phyloP scores from a whole-genome alignment of 805 yeast genomes.

The Danielozyma ontarioensis region DNA sequence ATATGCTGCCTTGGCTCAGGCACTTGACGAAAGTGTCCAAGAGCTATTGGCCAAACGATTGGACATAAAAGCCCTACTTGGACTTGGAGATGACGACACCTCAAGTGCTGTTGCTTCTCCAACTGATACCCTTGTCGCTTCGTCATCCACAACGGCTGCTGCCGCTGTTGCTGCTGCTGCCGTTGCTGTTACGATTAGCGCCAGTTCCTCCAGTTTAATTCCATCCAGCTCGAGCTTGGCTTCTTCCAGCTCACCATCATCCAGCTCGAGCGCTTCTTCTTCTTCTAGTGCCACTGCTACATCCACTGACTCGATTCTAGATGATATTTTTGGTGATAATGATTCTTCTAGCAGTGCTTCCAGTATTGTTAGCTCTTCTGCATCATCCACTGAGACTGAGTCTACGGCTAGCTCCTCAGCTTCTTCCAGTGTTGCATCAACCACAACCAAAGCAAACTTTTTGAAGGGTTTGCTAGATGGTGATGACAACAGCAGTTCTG shows the following conservation, averaged over 20 bases:
- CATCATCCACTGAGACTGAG: no score
- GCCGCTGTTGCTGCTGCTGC: constrained; percentile 1
- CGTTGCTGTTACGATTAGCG: background rate
- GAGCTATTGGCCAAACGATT: no score
- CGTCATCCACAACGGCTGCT: constrained; percentile 1
- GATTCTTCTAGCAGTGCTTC: constrained; percentile 1
- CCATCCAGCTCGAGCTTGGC: background rate
- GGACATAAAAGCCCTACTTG: background rate
- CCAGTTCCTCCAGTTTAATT: background rate
- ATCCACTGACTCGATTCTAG: background rate
- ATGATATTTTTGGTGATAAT: no score
- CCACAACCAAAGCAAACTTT: no score
- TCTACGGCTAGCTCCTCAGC: no score
- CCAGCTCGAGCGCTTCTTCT: background rate
- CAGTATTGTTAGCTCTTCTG: background rate
- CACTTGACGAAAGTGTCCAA: background rate
- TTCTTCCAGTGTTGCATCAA: no score
- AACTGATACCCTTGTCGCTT: constrained; percentile 1
- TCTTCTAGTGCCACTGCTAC: constrained; percentile 1
- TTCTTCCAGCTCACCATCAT: constrained; percentile 1
- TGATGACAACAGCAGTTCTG: no score
- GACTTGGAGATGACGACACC: background rate
- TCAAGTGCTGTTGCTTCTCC: background rate
- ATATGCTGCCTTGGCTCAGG: background rate
- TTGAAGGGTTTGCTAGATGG: no score